phyloP scores from a whole-genome alignment of 352 stramenopile species.

The Globisporangium radiosum region DNA sequence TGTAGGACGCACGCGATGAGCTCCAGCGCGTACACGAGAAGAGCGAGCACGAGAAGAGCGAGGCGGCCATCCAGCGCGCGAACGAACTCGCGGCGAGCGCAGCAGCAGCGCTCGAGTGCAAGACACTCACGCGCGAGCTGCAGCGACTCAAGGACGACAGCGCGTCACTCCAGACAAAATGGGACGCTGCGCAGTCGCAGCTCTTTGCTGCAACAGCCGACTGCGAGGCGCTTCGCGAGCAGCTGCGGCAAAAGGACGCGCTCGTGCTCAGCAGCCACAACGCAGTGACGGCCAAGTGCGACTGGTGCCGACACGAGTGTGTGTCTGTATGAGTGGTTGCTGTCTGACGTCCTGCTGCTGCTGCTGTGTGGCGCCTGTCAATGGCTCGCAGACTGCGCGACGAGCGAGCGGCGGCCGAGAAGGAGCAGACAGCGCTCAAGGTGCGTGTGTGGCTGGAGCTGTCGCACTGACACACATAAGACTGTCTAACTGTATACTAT shows the following conservation, averaged over 20 bases:
- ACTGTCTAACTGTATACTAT: not conserved
- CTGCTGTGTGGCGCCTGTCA: not conserved
- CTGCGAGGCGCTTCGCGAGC: conserved; percentile 49
- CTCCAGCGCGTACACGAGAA: conserved; percentile 28
- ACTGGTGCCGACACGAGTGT: not conserved
- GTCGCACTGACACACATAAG: too few relatives aligned
- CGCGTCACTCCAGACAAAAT: conserved; percentile 39
- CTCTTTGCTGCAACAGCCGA: conserved; percentile 44
- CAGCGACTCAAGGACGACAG: conserved; percentile 38
- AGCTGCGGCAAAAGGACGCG: conserved; percentile 70
- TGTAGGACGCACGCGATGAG: conserved; percentile 46
- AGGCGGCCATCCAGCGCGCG: conserved; percentile 37
- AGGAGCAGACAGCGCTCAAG: conserved; percentile 40
- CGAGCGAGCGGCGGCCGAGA: conserved; percentile 42
- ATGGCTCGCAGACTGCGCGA: conserved; percentile 36
- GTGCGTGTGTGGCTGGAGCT: conserved; percentile 10
- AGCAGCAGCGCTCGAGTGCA: conserved; percentile 52
- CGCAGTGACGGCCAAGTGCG: conserved; percentile 41
- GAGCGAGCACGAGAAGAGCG: conserved; percentile 28
- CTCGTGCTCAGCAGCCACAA: conserved; percentile 61
- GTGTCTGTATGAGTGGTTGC: not conserved
- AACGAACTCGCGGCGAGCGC: conserved; percentile 36
- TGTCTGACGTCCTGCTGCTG: not conserved
- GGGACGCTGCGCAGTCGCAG: conserved; percentile 52
- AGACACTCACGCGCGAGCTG: conserved; percentile 39